Base-by-base conservation (phyloP, 345 rosid species). In the Salix suchowensis region DNA sequence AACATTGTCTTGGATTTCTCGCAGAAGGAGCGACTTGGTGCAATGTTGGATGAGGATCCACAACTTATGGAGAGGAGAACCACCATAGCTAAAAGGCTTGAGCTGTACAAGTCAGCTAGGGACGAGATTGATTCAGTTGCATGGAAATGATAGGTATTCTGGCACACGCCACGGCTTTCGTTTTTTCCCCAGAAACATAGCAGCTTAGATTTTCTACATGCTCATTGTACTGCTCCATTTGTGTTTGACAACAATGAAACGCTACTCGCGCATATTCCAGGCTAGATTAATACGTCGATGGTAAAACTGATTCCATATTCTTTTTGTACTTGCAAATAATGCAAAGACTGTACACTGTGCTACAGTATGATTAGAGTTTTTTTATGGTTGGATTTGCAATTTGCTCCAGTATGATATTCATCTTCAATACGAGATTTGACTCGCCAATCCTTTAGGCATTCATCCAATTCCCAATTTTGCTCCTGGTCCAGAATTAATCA, bases 41-140 rank as follows among this genome's bases (percentile, higher is more conserved):
- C 89, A 13, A 96, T 93, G 99, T 77, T 96, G 86, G 99, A 93
- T 60, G 99, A 96, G 84, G 99, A 96, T 81, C 99, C 99, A 7
- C 92, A 91, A 68, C 91, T 96, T 30, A 96, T 96, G 99, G 99
- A 91, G 48, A 89, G 79, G 83, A 92, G 98, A 85, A 74, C 82
- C 65, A 69, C 84, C 64, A 82, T 96, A 6, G 96, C 95, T 6
- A 92, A 92, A 79, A 89, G 98, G 85, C 99, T 93, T 2, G 97
- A 93, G 78, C 90, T 96, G 48, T 93, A 96, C 89, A 93, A 96
- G 77, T 89, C 94, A 12, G 99, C 99, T 18, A 87, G 98, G 86
- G 99, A 96, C 66, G 99, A 96, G 80, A 96, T 96, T 7, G 98
- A 96, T 73, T 78, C 96, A 0, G 98, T 92, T 67, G 98, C 98